Evolutionary conservation across 1,284 basidiomycete species (phyloP), one percentile per base, ranked within the genome.

Genomic region (Schizophyllum commune): DNA sequence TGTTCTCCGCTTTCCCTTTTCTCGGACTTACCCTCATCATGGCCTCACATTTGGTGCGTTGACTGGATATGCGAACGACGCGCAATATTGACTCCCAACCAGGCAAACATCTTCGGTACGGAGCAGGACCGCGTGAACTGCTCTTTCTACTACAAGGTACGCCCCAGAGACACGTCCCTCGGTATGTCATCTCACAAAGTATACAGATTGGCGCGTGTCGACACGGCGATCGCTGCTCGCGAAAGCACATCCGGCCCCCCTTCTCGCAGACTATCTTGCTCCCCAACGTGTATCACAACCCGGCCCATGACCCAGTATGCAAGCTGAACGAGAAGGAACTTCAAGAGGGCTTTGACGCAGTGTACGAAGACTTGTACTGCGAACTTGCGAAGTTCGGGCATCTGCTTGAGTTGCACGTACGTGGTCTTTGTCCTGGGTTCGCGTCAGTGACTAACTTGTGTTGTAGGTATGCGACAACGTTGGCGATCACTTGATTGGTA

Each of bases 261-360:
- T 98, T 96, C 76, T 98, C 95, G 1, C 96, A 98, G 70, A 99
- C 97, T 1, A 95, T 99, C 53, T 83, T 99, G 21, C 83, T 99
- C 19, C 94, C 95, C n/a, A 99, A 99, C 71, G 95, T 99, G 58
- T 99, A 98, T 75, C 95, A 98, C 74, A 99, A 99, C 75, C 97
- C 97, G 1, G 91, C 91, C 1, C 92, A 96, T 68, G 91, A 94
- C 70, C 92, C 94, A 52, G 84, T 94, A 69, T 88, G 92, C 84
- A 87, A 91, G 75, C 78, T 97, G 69, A 84, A 86, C 19, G 86
- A 90, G 69, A 84, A 91, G 72, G 93, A 98, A 72, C 79, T 98
- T 5, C 94, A 98, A 76, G 89, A 92, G 66, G 92, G 96, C 56
- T 99, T 99, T 73, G 96, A 99, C 74, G 89, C 92, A 0, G 96